Conservation (phyloP, 164 flowering plant genomes). For the Umbellularia californica region DNA sequence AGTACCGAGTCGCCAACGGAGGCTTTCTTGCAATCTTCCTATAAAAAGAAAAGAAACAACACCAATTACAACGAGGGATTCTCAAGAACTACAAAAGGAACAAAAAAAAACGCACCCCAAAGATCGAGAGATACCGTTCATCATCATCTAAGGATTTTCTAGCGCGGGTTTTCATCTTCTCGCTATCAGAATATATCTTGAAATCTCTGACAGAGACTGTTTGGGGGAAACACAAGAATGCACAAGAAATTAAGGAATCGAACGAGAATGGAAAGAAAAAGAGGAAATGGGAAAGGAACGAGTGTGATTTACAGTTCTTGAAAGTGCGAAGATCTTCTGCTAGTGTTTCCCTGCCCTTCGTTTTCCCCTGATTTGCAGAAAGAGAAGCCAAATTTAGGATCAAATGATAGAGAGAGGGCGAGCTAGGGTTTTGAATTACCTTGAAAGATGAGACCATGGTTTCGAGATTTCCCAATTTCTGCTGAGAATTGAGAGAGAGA, state of each 20-base stretch:
- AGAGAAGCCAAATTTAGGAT: background rate
- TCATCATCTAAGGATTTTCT: slow-evolving; percentile 9
- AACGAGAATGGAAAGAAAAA: background rate
- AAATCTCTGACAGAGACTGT: slow-evolving; percentile 30
- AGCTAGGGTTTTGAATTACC: too few species aligned
- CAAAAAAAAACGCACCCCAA: background rate
- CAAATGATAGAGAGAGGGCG: background rate
- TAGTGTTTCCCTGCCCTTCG: slow-evolving; percentile 2
- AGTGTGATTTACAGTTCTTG: slow-evolving; percentile 11
- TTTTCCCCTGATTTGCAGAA: slow-evolving; percentile 20
- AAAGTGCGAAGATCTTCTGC: slow-evolving; percentile 9
- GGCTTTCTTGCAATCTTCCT: slow-evolving; percentile 11
- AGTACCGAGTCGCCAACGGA: slow-evolving; percentile 10
- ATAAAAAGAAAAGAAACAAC: background rate
- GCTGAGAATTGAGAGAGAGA: background rate
- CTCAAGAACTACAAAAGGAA: background rate
- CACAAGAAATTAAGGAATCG: background rate
- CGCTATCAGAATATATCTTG: slow-evolving; percentile 39
- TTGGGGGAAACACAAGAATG: background rate
- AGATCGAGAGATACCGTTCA: slow-evolving; percentile 10
- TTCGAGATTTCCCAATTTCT: too few species aligned
- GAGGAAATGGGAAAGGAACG: background rate
- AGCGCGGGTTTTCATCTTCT: slow-evolving; percentile 11
- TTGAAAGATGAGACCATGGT: too few species aligned
- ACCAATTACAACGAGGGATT: background rate